Conservation (phyloP, 768 basidiomycete species). For the Clavulina sp. region DNA sequence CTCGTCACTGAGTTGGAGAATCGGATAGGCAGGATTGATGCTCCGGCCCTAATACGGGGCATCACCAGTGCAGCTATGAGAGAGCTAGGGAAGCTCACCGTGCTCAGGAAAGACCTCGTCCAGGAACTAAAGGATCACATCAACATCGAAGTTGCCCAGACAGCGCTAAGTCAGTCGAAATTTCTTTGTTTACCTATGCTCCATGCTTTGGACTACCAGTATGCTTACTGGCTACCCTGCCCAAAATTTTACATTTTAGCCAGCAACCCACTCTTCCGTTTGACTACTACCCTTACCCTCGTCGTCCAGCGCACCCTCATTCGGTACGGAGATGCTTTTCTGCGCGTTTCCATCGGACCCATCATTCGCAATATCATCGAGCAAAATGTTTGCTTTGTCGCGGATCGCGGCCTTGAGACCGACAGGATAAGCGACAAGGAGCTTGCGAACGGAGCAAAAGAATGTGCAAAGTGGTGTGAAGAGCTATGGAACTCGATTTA, state of each 20-base stretch:
- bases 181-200: conserved; percentile 25
- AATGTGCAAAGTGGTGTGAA: conserved; percentile 58
- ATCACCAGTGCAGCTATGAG: too few relatives aligned
- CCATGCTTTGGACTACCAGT: conserved; percentile 1
- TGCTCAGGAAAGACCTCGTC: background rate
- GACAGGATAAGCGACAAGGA: conserved; percentile 38
- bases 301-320: conserved; percentile 65
- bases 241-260: too few relatives aligned
- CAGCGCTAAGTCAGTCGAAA: conserved; percentile 41
- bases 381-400: too few relatives aligned
- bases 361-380: conserved; percentile 52
- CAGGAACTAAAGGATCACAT: background rate
- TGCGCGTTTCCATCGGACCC: conserved; percentile 62
- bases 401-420: conserved; percentile 66
- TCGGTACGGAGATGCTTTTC: conserved; percentile 63
- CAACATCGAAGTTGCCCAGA: too few relatives aligned
- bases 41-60: too few relatives aligned
- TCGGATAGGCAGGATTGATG: background rate
- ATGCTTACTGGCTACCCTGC: conserved; percentile 7
- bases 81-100: conserved; percentile 32
- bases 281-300: conserved; percentile 34
- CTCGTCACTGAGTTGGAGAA: background rate
- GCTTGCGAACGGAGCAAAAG: conserved; percentile 46
- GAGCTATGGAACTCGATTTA: conserved; percentile 74
- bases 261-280: conserved; percentile 57